phyloP scores from a whole-genome alignment of 2,329 filamentous ascomycete species.

The Exophiala oligosperma region DNA sequence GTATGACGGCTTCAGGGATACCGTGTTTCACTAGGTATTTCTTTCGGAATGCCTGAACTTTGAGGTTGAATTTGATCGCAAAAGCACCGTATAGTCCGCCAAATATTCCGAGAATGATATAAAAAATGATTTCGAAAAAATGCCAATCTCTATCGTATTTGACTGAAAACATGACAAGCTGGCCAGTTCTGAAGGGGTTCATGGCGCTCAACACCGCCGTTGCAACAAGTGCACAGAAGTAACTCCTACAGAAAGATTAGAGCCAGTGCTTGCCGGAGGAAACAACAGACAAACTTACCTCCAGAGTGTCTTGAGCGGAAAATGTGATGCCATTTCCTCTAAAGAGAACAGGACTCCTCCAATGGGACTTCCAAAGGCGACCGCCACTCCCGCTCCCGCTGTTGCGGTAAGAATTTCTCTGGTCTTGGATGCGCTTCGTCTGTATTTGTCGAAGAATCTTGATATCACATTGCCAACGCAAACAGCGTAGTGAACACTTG shows the following conservation, averaged over 20 bases:
- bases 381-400: constrained; percentile 90
- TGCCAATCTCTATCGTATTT: constrained; percentile 96
- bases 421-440: constrained; percentile 87
- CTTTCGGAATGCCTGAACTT: constrained; percentile 88
- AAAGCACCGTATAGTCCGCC: constrained; percentile 94
- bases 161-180: constrained; percentile 99
- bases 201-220: constrained; percentile 90
- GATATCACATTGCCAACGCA: constrained; percentile 97
- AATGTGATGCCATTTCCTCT: constrained; percentile 96
- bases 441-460: constrained; percentile 88
- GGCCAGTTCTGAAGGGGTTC: constrained; percentile 96
- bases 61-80: constrained; percentile 96
- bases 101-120: constrained; percentile 86
- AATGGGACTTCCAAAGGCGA: constrained; percentile 96
- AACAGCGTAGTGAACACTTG: constrained; percentile 98
- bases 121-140: constrained; percentile 94
- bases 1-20: constrained; percentile 78
- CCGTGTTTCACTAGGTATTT: constrained; percentile 84
- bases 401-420: constrained; percentile 93
- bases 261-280: too few relatives aligned
- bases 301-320: constrained; percentile 97
- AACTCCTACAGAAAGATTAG: constrained; percentile 58
- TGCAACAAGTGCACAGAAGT: constrained; percentile 94
- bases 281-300: constrained; percentile 28
- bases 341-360: constrained; percentile 94